Percentiles rank a stretch among this genome's conserved stretches.
These are phyloP conservation scores for Debaryomyces singareniensis DNA, from an alignment of 1,139 yeast species.

Conservation along the genomic window DNA sequence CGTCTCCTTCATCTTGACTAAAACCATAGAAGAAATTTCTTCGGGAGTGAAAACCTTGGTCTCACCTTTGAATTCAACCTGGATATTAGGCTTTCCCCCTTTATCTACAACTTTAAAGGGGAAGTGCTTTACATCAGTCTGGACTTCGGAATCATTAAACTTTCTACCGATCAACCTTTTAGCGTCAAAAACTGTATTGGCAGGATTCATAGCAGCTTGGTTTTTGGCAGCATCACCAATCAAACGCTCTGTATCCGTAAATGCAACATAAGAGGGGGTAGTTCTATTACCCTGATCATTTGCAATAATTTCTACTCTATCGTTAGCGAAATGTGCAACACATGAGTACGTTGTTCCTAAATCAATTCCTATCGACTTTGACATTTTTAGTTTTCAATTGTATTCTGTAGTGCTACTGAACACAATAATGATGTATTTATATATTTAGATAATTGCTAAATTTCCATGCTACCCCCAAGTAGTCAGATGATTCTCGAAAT, in stretches of 20 bases:
- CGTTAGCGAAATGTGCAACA: constrained; percentile 69
- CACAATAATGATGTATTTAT: too few species aligned
- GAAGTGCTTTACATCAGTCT: constrained; percentile 54
- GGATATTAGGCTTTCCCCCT: constrained; percentile 54
- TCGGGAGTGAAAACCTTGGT: constrained; percentile 60
- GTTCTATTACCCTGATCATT: constrained; percentile 71
- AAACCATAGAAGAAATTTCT: constrained; percentile 63
- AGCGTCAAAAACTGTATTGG: constrained; percentile 62
- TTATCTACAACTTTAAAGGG: constrained; percentile 55
- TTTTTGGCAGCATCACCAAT: constrained; percentile 71
- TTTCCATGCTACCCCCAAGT: neutral
- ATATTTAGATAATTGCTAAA: constrained; percentile 4
- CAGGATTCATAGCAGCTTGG: constrained; percentile 66
- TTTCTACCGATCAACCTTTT: constrained; percentile 66
- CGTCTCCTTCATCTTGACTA: constrained; percentile 59
- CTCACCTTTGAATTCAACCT: constrained; percentile 63
- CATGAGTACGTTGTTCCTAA: constrained; percentile 79
- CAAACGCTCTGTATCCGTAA: constrained; percentile 61
- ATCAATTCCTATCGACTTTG: constrained; percentile 73
- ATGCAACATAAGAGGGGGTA: constrained; percentile 64
- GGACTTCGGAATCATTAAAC: constrained; percentile 52
- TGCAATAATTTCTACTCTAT: constrained; percentile 64
- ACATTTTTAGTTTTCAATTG: constrained; percentile 27
- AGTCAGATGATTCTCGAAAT: constrained; percentile 4
- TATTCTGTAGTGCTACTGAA: neutral